phyloP scores from a whole-genome alignment of 805 yeast species.

The Starmerella sirachaensis region DNA sequence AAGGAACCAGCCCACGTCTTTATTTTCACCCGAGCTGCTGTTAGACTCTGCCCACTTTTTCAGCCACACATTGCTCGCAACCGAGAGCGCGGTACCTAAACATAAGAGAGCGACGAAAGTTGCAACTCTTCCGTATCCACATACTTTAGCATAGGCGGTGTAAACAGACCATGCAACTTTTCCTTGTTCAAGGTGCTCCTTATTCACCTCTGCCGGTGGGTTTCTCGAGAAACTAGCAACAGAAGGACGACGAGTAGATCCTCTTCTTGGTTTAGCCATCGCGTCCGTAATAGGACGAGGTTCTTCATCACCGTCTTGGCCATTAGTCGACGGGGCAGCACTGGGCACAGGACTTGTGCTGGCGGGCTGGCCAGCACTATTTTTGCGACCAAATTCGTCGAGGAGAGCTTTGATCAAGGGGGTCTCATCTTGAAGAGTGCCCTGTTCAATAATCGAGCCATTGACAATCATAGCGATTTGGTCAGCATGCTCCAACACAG shows the following conservation, averaged over 20 bases:
- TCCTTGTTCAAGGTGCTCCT: slow-evolving; percentile 85
- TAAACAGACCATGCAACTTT: slow-evolving; percentile 85
- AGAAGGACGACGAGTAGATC: slow-evolving; percentile 45
- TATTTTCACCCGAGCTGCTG: slow-evolving; percentile 54
- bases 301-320: slow-evolving; percentile 17
- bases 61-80: slow-evolving; percentile 76
- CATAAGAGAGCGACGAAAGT: slow-evolving; percentile 46
- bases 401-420: slow-evolving; percentile 17
- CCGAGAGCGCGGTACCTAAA: slow-evolving; percentile 48
- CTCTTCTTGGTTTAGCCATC: slow-evolving; percentile 11
- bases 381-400: slow-evolving; percentile 18
- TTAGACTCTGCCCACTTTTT: slow-evolving; percentile 96
- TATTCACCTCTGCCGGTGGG: slow-evolving; percentile 26
- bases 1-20: slow-evolving; percentile 57
- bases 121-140: slow-evolving; percentile 56
- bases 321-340: too few relatives aligned
- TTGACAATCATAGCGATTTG: slow-evolving; percentile 55
- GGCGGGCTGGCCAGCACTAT: neutral
- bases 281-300: slow-evolving; percentile 21
- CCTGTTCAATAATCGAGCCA: slow-evolving; percentile 31
- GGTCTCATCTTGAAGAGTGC: slow-evolving; percentile 19
- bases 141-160: slow-evolving; percentile 71
- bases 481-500: slow-evolving; percentile 67
- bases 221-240: slow-evolving; percentile 39
- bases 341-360: neutral